phyloP scores from a whole-genome alignment of 352 stramenopile genomes.

The Phytopythium kandeliae region DNA sequence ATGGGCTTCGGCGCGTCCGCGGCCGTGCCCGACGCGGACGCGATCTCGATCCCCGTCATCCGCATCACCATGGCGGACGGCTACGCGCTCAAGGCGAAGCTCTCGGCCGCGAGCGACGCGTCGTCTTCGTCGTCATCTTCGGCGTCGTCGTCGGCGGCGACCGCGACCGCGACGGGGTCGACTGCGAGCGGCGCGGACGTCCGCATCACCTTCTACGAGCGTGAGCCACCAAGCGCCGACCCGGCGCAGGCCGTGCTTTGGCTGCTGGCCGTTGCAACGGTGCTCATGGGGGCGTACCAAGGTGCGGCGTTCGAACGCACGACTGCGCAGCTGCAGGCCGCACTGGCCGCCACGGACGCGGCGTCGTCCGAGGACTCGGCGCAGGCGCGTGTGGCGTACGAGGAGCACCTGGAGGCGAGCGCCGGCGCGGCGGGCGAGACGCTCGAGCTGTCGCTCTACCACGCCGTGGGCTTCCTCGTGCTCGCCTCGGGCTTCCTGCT shows the following conservation, averaged over 20 bases:
- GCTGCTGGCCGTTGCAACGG: constrained; percentile 65
- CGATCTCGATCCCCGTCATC: constrained; percentile 67
- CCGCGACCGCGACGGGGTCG: constrained; percentile 5
- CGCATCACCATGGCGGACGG: constrained; percentile 60
- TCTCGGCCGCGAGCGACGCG: no score
- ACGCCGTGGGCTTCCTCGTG: constrained; percentile 89
- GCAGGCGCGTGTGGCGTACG: constrained; percentile 41
- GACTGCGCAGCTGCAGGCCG: constrained; percentile 48
- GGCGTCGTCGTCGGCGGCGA: constrained; percentile 7
- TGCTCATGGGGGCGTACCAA: constrained; percentile 71
- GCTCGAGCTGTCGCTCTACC: constrained; percentile 83
- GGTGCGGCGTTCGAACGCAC: constrained; percentile 58
- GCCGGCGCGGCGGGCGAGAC: constrained; percentile 47
- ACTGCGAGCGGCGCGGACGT: constrained; percentile 20
- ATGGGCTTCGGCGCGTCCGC: constrained; percentile 52
- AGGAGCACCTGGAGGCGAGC: constrained; percentile 43
- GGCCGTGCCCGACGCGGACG: constrained; percentile 22
- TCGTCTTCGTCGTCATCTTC: no score
- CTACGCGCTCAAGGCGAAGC: constrained; percentile 37
- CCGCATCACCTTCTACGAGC: constrained; percentile 58
- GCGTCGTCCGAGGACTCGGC: constrained; percentile 46
- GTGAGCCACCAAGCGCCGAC: constrained; percentile 49
- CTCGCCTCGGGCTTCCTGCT: constrained; percentile 88
- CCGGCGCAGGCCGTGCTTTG: constrained; percentile 70
- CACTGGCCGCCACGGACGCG: constrained; percentile 35